Base-by-base conservation (phyloP, 2,329 filamentous ascomycete species). In the Dactylellina cionopaga region DNA sequence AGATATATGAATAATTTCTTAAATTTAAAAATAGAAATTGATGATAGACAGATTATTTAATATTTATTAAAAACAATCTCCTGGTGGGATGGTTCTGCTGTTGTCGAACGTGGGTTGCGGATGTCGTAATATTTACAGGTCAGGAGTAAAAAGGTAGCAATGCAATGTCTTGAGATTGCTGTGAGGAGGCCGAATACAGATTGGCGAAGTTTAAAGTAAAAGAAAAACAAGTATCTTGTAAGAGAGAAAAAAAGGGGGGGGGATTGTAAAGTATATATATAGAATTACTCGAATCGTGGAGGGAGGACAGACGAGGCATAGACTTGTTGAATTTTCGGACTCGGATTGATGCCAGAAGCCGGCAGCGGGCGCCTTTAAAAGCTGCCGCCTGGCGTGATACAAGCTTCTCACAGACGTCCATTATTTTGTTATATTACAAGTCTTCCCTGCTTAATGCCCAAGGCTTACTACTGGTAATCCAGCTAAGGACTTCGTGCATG, bases 261-360 rank as follows among this genome's bases (percentile, higher is more conserved):
- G 33, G 39, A 43, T 9, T 44, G 56, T 35, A 49, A 49, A 47
- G 31, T 43, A 64, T 64, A 68, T 56, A 70, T 63, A 56, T 56
- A 58, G 33, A 62, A 19, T 46, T 29, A 15, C 24, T 54, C 10
- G 46, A 60, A 29, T 44, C 13, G 31, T 41, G 37, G 41, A 47
- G 44, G 47, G 29, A 31, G 39, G 64, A 49, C 17, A 43, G 33
- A 47, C 27, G 56, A 63, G 51, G 65, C 41, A 63, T 70, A 62
- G 56, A 56, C 56, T 70, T n/a, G n/a, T n/a, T n/a, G n/a, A n/a
- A n/a, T n/a, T 70, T 58, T 70, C 65, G 65, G 65, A 60, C 58
- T 43, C 56, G 65, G 65, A 51, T 63, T 44, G 56, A 63, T 70
- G 41, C 46, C 56, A 70, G 43, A 70, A 56, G 56, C 65, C 56